Evolutionary conservation across 345 rosid species (phyloP).

Genomic region (Salix viminalis): DNA sequence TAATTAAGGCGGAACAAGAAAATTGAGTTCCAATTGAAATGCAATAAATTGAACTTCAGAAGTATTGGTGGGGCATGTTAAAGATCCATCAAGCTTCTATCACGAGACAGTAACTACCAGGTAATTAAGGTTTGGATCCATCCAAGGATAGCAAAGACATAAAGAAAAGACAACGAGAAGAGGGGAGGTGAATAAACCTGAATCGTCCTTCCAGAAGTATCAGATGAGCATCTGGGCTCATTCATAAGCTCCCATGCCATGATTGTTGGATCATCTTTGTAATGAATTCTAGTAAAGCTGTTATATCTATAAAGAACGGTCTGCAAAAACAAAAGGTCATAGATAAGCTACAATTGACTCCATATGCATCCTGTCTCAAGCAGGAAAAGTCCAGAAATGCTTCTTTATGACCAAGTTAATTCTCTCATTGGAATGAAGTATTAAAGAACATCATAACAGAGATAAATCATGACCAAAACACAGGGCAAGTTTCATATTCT

Average conservation of each 20-base stretch:
- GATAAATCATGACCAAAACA: background rate
- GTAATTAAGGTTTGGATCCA: background rate
- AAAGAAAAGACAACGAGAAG: background rate
- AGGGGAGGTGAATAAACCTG: slow-evolving; percentile 14
- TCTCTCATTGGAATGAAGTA: background rate
- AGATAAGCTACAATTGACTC: background rate
- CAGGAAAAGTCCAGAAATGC: background rate
- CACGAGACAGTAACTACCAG: background rate
- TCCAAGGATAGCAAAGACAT: background rate
- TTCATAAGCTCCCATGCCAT: slow-evolving; percentile 38
- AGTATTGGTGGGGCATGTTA: background rate
- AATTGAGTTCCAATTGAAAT: background rate
- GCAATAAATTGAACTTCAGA: background rate
- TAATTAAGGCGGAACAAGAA: background rate
- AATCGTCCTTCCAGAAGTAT: slow-evolving; percentile 29
- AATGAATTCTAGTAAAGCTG: slow-evolving; percentile 22
- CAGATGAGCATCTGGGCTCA: slow-evolving; percentile 35
- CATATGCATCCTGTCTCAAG: background rate
- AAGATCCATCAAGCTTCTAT: background rate
- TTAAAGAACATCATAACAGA: background rate
- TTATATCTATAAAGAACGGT: slow-evolving; percentile 28
- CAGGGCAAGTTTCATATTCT: background rate
- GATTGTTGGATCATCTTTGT: slow-evolving; percentile 32
- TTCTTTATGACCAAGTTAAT: background rate
- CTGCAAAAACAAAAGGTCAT: slow-evolving; percentile 15